phyloP scores from a whole-genome alignment of 768 basidiomycete genomes.

The Trametes villosa region DNA sequence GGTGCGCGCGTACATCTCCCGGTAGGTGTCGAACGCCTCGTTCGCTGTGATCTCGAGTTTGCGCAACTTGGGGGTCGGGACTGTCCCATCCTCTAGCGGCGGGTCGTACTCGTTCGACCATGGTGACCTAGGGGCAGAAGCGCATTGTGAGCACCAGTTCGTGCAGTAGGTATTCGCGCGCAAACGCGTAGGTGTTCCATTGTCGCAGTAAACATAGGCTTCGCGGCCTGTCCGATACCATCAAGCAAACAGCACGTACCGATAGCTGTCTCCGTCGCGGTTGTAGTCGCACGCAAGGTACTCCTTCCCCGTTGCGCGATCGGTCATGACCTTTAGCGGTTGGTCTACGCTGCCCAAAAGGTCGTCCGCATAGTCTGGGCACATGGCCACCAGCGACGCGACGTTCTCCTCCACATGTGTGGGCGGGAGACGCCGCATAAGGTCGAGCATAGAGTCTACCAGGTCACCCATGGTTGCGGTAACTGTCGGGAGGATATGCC shows the following conservation, averaged over 20 bases:
- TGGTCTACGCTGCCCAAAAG: slow-evolving; percentile 94
- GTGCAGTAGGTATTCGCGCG: background rate
- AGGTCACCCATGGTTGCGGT: slow-evolving; percentile 65
- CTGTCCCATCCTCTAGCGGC: slow-evolving; percentile 87
- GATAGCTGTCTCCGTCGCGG: slow-evolving; percentile 87
- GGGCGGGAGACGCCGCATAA: slow-evolving; percentile 95
- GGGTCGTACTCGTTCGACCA: slow-evolving; percentile 99
- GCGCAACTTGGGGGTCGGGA: slow-evolving; percentile 81
- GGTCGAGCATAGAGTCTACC: slow-evolving; percentile 92
- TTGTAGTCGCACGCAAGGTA: slow-evolving; percentile 96
- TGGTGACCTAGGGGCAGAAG: slow-evolving; percentile 71
- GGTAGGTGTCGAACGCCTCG: slow-evolving; percentile 96
- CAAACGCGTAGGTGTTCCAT: too few species aligned
- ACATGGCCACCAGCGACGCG: slow-evolving; percentile 74
- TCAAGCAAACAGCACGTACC: slow-evolving; percentile 47
- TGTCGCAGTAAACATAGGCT: too few species aligned
- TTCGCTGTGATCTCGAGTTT: slow-evolving; percentile 93
- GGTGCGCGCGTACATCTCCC: slow-evolving; percentile 72
- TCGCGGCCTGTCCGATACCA: background rate
- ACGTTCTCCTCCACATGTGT: slow-evolving; percentile 88
- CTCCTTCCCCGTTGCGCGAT: slow-evolving; percentile 81
- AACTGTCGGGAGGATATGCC: background rate
- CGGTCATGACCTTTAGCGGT: slow-evolving; percentile 81
- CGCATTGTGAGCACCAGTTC: background rate
- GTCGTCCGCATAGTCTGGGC: slow-evolving; percentile 95